Conservation (phyloP, 805 yeast species). For the Peterozyma xylosa region DNA sequence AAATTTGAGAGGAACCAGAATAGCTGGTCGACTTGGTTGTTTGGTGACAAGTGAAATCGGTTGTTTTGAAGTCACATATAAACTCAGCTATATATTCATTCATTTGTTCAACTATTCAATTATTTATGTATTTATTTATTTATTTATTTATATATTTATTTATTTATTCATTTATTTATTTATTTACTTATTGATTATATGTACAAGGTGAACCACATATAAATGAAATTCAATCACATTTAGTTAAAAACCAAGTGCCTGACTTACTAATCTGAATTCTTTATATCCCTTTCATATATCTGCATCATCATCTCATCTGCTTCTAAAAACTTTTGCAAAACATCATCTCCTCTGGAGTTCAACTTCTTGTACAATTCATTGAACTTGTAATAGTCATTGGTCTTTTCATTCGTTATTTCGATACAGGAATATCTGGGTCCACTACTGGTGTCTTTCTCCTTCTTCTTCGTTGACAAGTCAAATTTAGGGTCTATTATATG, state of each 20-base stretch:
- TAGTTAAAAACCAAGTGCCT: too few relatives aligned
- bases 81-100: too few relatives aligned
- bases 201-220: too few relatives aligned
- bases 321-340: conserved; percentile 19
- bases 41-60: conserved; percentile 32
- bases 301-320: conserved; percentile 22
- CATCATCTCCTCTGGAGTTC: conserved; percentile 3
- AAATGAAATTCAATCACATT: too few relatives aligned
- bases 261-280: not conserved
- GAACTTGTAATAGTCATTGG: conserved; percentile 21
- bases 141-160: not conserved
- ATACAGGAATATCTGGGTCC: conserved; percentile 12
- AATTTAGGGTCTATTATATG: too few relatives aligned
- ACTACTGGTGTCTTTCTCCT: not conserved
- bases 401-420: conserved; percentile 29
- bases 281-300: conserved; percentile 1
- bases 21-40: conserved; percentile 31
- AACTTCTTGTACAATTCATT: conserved; percentile 7
- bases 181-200: conserved; percentile 39
- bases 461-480: not conserved
- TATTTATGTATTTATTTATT: conserved; percentile 20
- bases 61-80: too few relatives aligned
- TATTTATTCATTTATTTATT: conserved; percentile 7
- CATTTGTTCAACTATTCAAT: too few relatives aligned
- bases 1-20: conserved; percentile 25